These are phyloP conservation scores for Macadamia tetraphylla DNA, from an alignment of 164 flowering plant genomes.

Conservation along the genomic window DNA sequence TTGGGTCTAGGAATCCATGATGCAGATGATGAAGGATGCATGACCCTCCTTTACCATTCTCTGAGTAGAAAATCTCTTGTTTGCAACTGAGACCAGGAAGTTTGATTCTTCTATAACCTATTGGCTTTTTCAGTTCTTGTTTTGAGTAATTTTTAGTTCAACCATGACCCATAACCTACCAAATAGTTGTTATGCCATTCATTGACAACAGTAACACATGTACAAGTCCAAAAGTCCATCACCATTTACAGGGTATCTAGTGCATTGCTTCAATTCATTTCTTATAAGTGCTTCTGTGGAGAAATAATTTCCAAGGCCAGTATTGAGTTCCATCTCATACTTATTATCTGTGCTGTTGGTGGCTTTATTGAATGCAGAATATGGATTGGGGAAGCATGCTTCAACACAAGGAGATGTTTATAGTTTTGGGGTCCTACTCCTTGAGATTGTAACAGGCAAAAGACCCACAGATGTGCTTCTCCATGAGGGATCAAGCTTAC, in stretches of 20 bases:
- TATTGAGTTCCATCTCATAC: neutral
- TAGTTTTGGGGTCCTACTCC: conserved; percentile 75
- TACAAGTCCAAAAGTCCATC: neutral
- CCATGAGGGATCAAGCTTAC: conserved; percentile 59
- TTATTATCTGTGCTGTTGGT: neutral
- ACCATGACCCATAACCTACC: too few relatives aligned
- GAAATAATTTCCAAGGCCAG: neutral
- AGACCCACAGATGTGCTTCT: conserved; percentile 69
- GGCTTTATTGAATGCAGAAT: conserved; percentile 40
- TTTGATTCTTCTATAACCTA: too few relatives aligned
- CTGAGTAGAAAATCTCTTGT: too few relatives aligned
- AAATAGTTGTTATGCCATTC: too few relatives aligned
- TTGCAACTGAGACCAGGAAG: too few relatives aligned
- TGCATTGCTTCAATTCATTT: too few relatives aligned
- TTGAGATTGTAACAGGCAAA: conserved; percentile 65
- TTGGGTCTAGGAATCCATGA: neutral
- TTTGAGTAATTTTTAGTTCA: too few relatives aligned
- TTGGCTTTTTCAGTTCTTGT: too few relatives aligned
- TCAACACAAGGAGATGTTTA: conserved; percentile 83
- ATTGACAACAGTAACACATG: too few relatives aligned
- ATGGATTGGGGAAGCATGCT: conserved; percentile 73
- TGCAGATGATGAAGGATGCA: too few relatives aligned
- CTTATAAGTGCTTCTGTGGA: neutral
- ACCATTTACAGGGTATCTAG: neutral
- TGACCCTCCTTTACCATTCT: too few relatives aligned